These are phyloP conservation scores for Pisolithus sp. DNA, from an alignment of 768 basidiomycete species.

Conservation along the genomic window DNA sequence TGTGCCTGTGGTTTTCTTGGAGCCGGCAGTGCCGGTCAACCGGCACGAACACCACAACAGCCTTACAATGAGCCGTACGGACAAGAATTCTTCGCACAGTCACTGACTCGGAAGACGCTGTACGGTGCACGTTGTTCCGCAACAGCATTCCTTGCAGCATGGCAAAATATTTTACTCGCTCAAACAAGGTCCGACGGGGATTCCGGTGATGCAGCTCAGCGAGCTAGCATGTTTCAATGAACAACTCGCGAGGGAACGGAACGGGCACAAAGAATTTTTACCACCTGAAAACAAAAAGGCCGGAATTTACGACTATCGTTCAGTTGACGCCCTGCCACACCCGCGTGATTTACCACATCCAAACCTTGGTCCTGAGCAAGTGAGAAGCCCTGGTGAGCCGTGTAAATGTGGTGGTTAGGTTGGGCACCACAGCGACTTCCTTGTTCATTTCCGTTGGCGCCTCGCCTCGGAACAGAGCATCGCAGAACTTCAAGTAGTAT, in stretches of 20 bases:
- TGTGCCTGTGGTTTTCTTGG: too few relatives aligned
- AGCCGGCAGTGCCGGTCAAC: too few relatives aligned
- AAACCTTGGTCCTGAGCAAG: neutral
- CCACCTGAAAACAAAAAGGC: neutral
- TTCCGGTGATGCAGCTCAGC: neutral
- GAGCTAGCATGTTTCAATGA: neutral
- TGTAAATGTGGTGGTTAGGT: neutral
- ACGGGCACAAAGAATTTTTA: neutral
- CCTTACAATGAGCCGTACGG: neutral
- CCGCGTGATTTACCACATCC: neutral
- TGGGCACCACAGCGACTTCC: neutral
- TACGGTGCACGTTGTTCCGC: neutral
- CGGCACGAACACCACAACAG: too few relatives aligned
- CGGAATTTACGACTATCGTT: neutral
- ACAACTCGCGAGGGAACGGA: neutral
- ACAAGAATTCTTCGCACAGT: neutral
- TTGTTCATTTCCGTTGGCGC: neutral
- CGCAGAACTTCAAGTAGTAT: neutral
- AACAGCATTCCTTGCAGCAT: neutral
- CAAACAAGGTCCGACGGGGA: slow-evolving; percentile 1
- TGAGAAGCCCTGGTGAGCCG: neutral
- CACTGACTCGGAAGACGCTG: neutral
- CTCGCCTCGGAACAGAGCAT: neutral
- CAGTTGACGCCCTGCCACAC: neutral
- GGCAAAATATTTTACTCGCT: neutral